phyloP scores from a whole-genome alignment of 352 stramenopile genomes.

The Pythium dissimile region DNA sequence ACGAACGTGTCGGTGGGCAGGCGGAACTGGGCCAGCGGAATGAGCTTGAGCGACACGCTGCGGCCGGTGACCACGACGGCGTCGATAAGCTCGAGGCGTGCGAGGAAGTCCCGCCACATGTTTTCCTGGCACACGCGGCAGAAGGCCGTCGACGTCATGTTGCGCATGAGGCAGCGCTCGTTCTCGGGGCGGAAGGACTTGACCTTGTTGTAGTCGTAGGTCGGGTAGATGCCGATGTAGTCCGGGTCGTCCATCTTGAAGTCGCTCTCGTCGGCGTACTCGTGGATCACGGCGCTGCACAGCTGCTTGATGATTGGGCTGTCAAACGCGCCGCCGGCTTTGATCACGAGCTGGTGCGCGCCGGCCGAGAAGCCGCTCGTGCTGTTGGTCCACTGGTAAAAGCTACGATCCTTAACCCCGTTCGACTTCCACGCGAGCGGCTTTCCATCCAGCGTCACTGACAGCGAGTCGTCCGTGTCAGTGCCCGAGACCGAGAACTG shows the following conservation, averaged over 20 bases:
- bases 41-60: constrained; percentile 25
- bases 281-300: constrained; percentile 32
- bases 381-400: constrained; percentile 27
- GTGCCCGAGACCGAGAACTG: constrained; percentile 25
- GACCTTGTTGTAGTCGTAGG: constrained; percentile 26
- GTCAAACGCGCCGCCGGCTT: constrained; percentile 20
- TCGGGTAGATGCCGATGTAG: constrained; percentile 33
- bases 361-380: constrained; percentile 22
- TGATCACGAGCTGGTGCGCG: constrained; percentile 26
- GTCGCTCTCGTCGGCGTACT: constrained; percentile 25
- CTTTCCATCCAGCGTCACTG: constrained; percentile 25
- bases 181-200: constrained; percentile 31
- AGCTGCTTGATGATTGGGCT: constrained; percentile 32
- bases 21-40: constrained; percentile 29
- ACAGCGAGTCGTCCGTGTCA: constrained; percentile 28
- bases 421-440: constrained; percentile 24
- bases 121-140: constrained; percentile 38
- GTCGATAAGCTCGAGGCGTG: constrained; percentile 34
- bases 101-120: constrained; percentile 35
- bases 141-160: constrained; percentile 34
- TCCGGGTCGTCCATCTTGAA: constrained; percentile 23
- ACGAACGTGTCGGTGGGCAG: constrained; percentile 24
- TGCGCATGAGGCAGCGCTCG: constrained; percentile 40
- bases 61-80: constrained; percentile 19
- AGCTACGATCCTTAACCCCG: constrained; percentile 27